Evolutionary conservation across 1,284 basidiomycete species (phyloP), one percentile per base, ranked within the genome.

Genomic region (Moniliella sp.): DNA sequence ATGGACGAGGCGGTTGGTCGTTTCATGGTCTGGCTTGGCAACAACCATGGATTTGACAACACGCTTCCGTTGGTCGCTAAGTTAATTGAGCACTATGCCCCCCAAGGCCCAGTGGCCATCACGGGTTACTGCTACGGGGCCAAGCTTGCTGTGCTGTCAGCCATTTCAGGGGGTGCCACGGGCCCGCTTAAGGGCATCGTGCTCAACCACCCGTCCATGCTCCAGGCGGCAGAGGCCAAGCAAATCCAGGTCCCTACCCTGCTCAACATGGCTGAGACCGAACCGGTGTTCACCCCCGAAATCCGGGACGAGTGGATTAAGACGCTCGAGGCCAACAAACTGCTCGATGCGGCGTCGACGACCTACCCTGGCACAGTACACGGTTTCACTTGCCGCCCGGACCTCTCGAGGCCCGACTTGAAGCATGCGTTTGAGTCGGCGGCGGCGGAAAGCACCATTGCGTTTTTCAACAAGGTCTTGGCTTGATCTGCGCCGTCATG

Each of bases 81-180:
- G 7, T 36, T 40, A 10, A 30, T 32, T 13, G 39, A 40, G 13
- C 37, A 18, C 11, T 17, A 15, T 12, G 27, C 12, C 17, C 29
- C 15, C 9, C 25, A 33, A 9, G 39, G 39, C 9, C 25, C 25
- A 12, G 36, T 39, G 13, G 37, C 31, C 12, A 27, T 26, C 13
- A 25, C 32, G 8, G 39, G 39, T 11, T 41, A 35, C 32, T 41
- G 39, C 27, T 39, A 31, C 28, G 37, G 37, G n/a, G 37, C 27
- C 25, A 39, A 39, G 28, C 18, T 36, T 9, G 37, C 33, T 14
- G 28, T 28, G n/a, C 17, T 28, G 12, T 34, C 31, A 2, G 27
- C n/a, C n/a, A 4, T 31, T 3, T n/a, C n/a, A n/a, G n/a, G n/a
- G n/a, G n/a, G n/a, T n/a, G n/a, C n/a, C n/a, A n/a, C n/a, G n/a